Conservation (phyloP, 192 early-diverging fungal genomes). For the Coemansia sp. region DNA sequence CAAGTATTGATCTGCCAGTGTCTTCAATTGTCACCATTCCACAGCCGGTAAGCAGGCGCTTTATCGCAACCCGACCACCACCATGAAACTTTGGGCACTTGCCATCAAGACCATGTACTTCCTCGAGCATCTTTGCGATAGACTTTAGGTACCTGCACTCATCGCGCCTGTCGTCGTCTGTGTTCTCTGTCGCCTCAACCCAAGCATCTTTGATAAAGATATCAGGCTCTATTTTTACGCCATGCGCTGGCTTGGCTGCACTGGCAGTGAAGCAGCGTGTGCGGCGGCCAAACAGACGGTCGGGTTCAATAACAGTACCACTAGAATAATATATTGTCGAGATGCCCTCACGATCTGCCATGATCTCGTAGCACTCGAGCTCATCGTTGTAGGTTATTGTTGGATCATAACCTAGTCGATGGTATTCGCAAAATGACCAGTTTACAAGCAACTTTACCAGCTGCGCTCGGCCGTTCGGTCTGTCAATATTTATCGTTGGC, state of each 20-base stretch:
- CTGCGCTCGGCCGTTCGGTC: neutral
- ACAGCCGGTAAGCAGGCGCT: neutral
- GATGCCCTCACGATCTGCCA: neutral
- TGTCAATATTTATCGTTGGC: conserved; percentile 5
- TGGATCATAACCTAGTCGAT: conserved; percentile 13
- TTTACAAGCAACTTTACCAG: conserved; percentile 6
- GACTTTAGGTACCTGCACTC: neutral
- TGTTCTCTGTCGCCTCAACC: neutral
- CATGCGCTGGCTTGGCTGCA: neutral
- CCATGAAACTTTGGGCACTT: conserved; percentile 1
- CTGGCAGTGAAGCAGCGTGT: conserved; percentile 18
- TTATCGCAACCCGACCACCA: conserved; percentile 9
- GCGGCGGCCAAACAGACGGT: conserved; percentile 16
- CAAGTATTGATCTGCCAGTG: neutral
- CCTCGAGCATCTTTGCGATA: conserved; percentile 2
- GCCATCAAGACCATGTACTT: neutral
- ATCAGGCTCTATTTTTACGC: neutral
- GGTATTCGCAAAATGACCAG: conserved; percentile 11
- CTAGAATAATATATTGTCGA: neutral
- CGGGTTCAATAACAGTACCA: neutral
- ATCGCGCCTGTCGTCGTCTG: neutral
- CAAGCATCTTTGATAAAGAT: conserved; percentile 19
- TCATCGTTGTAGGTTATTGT: conserved; percentile 6
- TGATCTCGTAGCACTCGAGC: conserved; percentile 5
- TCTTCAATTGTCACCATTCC: conserved; percentile 1